These are phyloP conservation scores for Primulina huaijiensis DNA, from an alignment of 257 asterid genomes.

Conservation along the genomic window DNA sequence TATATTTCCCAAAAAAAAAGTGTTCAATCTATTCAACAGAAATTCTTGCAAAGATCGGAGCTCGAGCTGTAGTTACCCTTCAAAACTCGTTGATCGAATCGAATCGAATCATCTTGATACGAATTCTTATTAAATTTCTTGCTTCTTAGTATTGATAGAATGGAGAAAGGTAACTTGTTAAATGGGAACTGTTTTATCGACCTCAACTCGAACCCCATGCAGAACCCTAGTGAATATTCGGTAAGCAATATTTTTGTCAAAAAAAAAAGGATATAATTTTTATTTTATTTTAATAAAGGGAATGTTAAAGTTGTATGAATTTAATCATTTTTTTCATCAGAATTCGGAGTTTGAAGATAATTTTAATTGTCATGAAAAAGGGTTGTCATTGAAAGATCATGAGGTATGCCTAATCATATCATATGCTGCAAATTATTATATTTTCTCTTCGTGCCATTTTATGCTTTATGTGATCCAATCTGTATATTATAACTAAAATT, in stretches of 20 bases:
- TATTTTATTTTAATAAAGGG: background rate
- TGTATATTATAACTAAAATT: too few relatives aligned
- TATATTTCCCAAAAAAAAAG: too few relatives aligned
- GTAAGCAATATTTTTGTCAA: background rate
- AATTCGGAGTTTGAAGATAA: conserved; percentile 21
- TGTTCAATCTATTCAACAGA: background rate
- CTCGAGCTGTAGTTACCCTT: background rate
- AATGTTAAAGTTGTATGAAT: background rate
- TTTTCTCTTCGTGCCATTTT: background rate
- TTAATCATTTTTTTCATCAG: conserved; percentile 10
- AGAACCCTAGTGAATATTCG: background rate
- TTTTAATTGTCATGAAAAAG: conserved; percentile 10
- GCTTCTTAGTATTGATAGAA: background rate
- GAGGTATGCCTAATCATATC: conserved; percentile 17
- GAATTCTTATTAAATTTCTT: too few relatives aligned
- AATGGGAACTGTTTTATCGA: conserved; percentile 19
- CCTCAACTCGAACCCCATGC: conserved; percentile 32
- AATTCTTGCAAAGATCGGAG: background rate
- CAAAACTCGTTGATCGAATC: background rate
- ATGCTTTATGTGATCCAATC: background rate
- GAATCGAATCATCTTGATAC: background rate
- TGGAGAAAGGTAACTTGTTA: background rate
- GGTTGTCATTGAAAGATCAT: background rate
- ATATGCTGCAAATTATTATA: background rate
- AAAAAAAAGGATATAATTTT: too few relatives aligned